These are phyloP conservation scores for Starmerella cellae DNA, from an alignment of 805 yeast species.

Conservation along the genomic window DNA sequence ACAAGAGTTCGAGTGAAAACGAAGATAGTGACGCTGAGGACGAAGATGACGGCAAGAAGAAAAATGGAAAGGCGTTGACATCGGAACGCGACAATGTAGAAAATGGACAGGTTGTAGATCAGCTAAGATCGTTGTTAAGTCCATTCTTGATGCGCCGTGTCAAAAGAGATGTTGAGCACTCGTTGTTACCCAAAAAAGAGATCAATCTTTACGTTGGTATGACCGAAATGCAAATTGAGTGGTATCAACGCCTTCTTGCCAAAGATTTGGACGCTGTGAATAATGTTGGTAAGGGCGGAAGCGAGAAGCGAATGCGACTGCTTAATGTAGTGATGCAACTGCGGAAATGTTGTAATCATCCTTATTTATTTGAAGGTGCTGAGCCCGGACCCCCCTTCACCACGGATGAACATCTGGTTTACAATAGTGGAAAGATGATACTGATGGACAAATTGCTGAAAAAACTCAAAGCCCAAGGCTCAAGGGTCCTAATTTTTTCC, in stretches of 20 bases:
- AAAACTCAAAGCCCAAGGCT: slow-evolving; percentile 62
- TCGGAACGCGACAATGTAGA: slow-evolving; percentile 47
- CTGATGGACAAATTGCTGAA: slow-evolving; percentile 71
- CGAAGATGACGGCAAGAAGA: slow-evolving; percentile 5
- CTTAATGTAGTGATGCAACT: slow-evolving; percentile 93
- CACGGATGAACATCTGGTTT: slow-evolving; percentile 82
- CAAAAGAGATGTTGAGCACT: slow-evolving; percentile 84
- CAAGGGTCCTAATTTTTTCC: slow-evolving; percentile 79
- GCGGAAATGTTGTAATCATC: slow-evolving; percentile 94
- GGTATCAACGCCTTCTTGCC: slow-evolving; percentile 79
- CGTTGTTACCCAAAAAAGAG: slow-evolving; percentile 80
- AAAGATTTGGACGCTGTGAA: slow-evolving; percentile 93
- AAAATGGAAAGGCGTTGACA: slow-evolving; percentile 26
- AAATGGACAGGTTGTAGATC: slow-evolving; percentile 52
- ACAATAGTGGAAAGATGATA: slow-evolving; percentile 81
- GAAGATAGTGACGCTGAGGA: slow-evolving; percentile 26
- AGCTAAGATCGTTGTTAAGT: slow-evolving; percentile 68
- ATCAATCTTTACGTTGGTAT: slow-evolving; percentile 84
- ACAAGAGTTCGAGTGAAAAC: slow-evolving; percentile 2
- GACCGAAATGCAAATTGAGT: slow-evolving; percentile 86
- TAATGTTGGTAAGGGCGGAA: slow-evolving; percentile 60
- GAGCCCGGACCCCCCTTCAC: slow-evolving; percentile 98
- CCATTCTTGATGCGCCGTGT: slow-evolving; percentile 85
- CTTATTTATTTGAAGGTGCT: slow-evolving; percentile 95
- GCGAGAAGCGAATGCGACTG: slow-evolving; percentile 67